A percentile compares a stretch with the other conserved stretches of the same genome.
These are phyloP conservation scores for Fusarium solani-melongenae DNA, from an alignment of 2,329 filamentous ascomycete species.

Conservation along the genomic window DNA sequence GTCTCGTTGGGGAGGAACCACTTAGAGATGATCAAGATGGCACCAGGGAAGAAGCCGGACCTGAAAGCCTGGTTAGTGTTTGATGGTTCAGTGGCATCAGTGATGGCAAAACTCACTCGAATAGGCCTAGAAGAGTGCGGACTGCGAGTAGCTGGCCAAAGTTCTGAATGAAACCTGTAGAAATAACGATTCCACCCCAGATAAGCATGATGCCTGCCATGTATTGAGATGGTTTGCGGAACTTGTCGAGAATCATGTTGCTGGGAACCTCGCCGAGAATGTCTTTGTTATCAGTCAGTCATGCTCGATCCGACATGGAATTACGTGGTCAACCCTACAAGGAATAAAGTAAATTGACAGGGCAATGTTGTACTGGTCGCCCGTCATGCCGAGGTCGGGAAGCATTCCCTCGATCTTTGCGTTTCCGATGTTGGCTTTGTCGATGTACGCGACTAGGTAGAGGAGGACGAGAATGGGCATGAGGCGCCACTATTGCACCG, in stretches of 20 bases:
- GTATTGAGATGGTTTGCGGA: slow-evolving; percentile 26
- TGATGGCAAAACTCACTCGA: not conserved
- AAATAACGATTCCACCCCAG: slow-evolving; percentile 26
- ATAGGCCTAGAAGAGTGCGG: slow-evolving; percentile 21
- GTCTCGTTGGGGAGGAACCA: slow-evolving; percentile 48
- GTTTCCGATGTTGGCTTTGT: slow-evolving; percentile 33
- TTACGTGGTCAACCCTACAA: not conserved
- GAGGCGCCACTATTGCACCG: slow-evolving; percentile 10
- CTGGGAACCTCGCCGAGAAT: slow-evolving; percentile 28
- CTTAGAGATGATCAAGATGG: slow-evolving; percentile 43
- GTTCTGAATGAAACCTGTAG: slow-evolving; percentile 22
- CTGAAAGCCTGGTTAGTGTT: not conserved
- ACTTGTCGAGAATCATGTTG: slow-evolving; percentile 34
- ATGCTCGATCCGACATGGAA: rapidly evolving
- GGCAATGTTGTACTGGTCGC: slow-evolving; percentile 31
- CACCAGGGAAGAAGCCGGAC: slow-evolving; percentile 47
- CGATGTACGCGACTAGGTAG: slow-evolving; percentile 29
- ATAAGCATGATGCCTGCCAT: slow-evolving; percentile 29
- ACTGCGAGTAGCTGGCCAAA: slow-evolving; percentile 24
- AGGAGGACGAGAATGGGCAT: slow-evolving; percentile 30
- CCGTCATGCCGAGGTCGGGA: slow-evolving; percentile 18
- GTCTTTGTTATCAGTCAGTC: not conserved
- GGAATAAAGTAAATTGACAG: slow-evolving; percentile 32
- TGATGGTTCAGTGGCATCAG: not conserved
- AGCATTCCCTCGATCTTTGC: slow-evolving; percentile 33